These are phyloP conservation scores for Agrostemma githago DNA, from an alignment of 148 eudicot genomes.

Conservation along the genomic window DNA sequence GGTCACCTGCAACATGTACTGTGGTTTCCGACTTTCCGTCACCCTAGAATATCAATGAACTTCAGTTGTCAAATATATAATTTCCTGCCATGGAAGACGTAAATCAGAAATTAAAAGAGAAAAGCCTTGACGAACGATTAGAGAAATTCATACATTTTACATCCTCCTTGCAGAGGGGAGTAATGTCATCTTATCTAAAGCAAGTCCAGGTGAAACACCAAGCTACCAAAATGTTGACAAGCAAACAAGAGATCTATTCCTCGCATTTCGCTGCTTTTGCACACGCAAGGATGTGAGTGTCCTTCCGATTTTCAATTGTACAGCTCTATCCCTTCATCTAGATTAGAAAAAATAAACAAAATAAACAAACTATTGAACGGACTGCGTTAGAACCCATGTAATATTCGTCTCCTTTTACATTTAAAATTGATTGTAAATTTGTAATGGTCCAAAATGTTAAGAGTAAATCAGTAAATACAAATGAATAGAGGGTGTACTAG, in stretches of 20 bases:
- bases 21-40: background rate
- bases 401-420: background rate
- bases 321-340: background rate
- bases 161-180: constrained; percentile 33
- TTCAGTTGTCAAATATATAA: background rate
- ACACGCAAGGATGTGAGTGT: constrained; percentile 69
- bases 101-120: constrained; percentile 6
- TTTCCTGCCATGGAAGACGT: background rate
- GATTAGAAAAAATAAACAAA: too few species aligned
- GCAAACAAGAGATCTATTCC: constrained; percentile 60
- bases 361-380: too few species aligned
- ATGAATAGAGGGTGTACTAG: background rate
- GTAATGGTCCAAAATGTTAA: background rate
- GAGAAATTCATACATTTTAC: background rate
- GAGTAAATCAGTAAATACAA: background rate
- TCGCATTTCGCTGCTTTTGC: constrained; percentile 76
- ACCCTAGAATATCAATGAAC: background rate
- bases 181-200: constrained; percentile 27
- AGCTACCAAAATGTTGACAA: constrained; percentile 47
- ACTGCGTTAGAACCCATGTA: too few species aligned
- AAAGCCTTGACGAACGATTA: background rate
- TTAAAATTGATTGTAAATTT: background rate
- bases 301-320: background rate
- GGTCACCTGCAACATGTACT: constrained; percentile 8
- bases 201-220: constrained; percentile 32